Evolutionary conservation across 164 flowering plant genomes (phyloP), one percentile per base, ranked within the genome.

Genomic region (Magnolia kwangsiensis): DNA sequence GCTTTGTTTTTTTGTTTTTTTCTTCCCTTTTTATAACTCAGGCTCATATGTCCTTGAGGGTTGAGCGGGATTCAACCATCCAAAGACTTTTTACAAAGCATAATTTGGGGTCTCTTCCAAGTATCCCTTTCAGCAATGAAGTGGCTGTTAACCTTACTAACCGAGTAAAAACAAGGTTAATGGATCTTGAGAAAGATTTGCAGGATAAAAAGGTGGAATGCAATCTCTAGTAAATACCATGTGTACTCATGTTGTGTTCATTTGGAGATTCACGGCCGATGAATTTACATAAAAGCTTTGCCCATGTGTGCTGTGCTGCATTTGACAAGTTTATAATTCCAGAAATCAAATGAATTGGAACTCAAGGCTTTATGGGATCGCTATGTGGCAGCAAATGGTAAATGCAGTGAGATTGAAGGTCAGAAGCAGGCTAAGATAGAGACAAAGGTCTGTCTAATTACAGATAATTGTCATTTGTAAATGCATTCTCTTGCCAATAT

Each of bases 21-120:
- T 4, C 4, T 37, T 5, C 4, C 2, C 74, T 37, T 55, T 55
- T 4, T 8, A 55, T 55, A 55, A n/a, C 63, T 77, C 85, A 96
- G 98, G 93, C 82, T 75, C 89, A 89, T 74, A 55, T 74, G 67
- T 79, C 86, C 24, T 76, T 85, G 86, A 92, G 87, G 85, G 84
- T 75, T 77, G 93, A 90, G 75, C 87, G 97, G 69, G 97, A 96
- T 81, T 80, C 85, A 6, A 78, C 76, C 24, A 89, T 94, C 77
- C 89, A 85, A 79, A 82, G 83, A 66, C 78, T 92, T 13, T 89
- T 87, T 84, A 76, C 78, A 24, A 86, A 78, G 81, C 91, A 89
- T 77, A 94, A 94, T 86, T 81, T 96, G 49, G 99, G 98, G 59
- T 50, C 84, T 78, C 80, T 90, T 79, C 89, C 92, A 29, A 76